Evolutionary conservation across 106 monocot genomes (phyloP), one percentile per base, ranked within the genome.

Genomic region (Dendrobium nobile): DNA sequence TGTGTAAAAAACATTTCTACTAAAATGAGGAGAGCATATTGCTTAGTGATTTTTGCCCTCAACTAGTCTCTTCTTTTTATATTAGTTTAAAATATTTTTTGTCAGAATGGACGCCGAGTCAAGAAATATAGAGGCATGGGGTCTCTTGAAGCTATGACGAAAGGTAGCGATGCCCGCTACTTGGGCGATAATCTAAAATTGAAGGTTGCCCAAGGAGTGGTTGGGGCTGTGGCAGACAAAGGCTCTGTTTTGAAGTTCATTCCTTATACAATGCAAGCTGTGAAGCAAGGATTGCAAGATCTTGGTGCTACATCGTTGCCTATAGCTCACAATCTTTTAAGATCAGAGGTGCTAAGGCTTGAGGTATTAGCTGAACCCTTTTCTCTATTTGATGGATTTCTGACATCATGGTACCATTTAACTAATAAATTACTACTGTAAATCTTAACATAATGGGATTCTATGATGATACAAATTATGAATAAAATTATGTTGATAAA

Each of bases 101-200:
- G 1, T 41, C 73, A 96, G 94, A 83, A 85, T 82, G 90, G 94
- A 41, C 70, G 48, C 16, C 74, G 85, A 26, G 88, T 92, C 1
- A 97, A 94, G 72, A 92, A 94, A 79, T 94, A 98, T 56, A 89
- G 97, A 84, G 97, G 97, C 58, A 98, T 98, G 97, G 97, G 97
- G 74, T 98, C 94, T 33, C 90, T 98, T 13, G 97, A 98, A 77
- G 94, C 97, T 16, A 92, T 98, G 97, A 88, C 85, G 28, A 90
- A 92, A 82, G 92, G 97, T 10, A 98, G 94, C 78, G 94, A 98
- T 80, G 86, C 92, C 0, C 81, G 97, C 7, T 98, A 98, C 51
- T 80, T 94, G 10, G 97, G 94, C 26, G 97, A 98, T 67, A 89
- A 83, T 20, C 79, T 89, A 45, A 94, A 92, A 84, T 72, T 98